Conservation (phyloP, 2,329 filamentous ascomycete species). For the Oidium heveae region DNA sequence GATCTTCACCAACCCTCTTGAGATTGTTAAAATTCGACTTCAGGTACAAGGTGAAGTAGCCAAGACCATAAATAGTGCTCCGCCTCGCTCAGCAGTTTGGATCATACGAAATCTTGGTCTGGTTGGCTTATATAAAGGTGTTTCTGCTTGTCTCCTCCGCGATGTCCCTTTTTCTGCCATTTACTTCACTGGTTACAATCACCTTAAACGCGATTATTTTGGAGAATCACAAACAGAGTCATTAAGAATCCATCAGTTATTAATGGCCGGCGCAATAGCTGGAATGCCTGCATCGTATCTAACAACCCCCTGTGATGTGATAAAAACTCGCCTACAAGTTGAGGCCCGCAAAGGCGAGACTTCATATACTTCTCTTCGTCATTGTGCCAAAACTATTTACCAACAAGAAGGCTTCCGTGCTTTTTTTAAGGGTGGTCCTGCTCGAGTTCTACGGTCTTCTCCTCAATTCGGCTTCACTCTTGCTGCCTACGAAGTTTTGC, state of each 20-base stretch:
- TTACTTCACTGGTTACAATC: conserved; percentile 92
- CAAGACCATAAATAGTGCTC: conserved; percentile 59
- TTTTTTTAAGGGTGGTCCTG: conserved; percentile 96
- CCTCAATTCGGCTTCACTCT: conserved; percentile 97
- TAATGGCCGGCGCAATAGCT: conserved; percentile 83
- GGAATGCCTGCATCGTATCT: conserved; percentile 84
- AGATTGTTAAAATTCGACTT: conserved; percentile 97
- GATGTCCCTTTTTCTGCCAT: conserved; percentile 97
- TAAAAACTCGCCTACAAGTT: conserved; percentile 95
- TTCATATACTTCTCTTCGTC: conserved; percentile 62
- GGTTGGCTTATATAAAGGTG: conserved; percentile 87
- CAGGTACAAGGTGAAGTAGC: conserved; percentile 92
- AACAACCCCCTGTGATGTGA: conserved; percentile 92
- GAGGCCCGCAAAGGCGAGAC: conserved; percentile 90
- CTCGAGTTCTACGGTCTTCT: conserved; percentile 80
- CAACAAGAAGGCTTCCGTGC: conserved; percentile 83
- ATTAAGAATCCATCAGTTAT: conserved; percentile 69
- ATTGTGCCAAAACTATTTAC: conserved; percentile 62
- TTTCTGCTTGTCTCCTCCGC: conserved; percentile 75
- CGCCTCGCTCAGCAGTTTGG: conserved; percentile 87
- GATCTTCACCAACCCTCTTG: conserved; percentile 93
- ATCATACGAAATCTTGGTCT: conserved; percentile 90
- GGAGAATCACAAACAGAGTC: conserved; percentile 73
- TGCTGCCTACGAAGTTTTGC: conserved; percentile 79
- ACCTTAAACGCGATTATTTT: conserved; percentile 82